These are phyloP conservation scores for Leishmania lainsoni DNA, from an alignment of 208 protist genomes.

Conservation along the genomic window DNA sequence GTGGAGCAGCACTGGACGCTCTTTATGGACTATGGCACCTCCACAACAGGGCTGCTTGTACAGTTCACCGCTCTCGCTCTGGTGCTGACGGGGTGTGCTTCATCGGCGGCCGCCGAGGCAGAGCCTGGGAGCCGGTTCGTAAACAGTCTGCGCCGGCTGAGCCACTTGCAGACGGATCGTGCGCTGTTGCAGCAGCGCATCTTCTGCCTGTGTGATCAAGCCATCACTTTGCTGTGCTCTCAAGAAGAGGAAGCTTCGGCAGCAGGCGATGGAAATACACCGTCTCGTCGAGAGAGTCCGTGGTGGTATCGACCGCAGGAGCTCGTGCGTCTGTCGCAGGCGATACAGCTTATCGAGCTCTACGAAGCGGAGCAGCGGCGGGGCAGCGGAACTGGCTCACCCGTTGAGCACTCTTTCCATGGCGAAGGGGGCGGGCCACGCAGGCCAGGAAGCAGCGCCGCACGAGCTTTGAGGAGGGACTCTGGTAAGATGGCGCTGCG, in stretches of 20 bases:
- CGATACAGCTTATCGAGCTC: constrained; percentile 10
- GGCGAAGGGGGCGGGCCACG: not conserved
- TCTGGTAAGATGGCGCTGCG: not conserved
- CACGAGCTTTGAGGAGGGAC: not conserved
- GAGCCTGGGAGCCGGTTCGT: constrained; percentile 14
- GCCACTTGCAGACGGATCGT: constrained; percentile 35
- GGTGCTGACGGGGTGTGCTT: constrained; percentile 19
- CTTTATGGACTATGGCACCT: constrained; percentile 35
- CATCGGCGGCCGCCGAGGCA: constrained; percentile 11
- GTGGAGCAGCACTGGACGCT: constrained; percentile 46
- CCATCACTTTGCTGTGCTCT: constrained; percentile 12
- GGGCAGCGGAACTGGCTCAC: not conserved
- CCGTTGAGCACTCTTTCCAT: not conserved
- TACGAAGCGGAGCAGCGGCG: constrained; percentile 16
- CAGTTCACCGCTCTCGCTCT: constrained; percentile 58
- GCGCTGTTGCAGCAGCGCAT: constrained; percentile 31
- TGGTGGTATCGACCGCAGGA: constrained; percentile 38
- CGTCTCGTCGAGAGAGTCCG: constrained; percentile 5
- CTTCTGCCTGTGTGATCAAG: constrained; percentile 19
- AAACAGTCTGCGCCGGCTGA: constrained; percentile 27
- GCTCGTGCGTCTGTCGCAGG: constrained; percentile 33
- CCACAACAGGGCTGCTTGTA: constrained; percentile 39
- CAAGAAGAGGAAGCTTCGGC: constrained; percentile 3
- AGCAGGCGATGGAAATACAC: not conserved
- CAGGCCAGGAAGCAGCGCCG: constrained; percentile 2